These are phyloP conservation scores for Eleusine indica DNA, from an alignment of 176 grass and related monocot species.

Conservation along the genomic window DNA sequence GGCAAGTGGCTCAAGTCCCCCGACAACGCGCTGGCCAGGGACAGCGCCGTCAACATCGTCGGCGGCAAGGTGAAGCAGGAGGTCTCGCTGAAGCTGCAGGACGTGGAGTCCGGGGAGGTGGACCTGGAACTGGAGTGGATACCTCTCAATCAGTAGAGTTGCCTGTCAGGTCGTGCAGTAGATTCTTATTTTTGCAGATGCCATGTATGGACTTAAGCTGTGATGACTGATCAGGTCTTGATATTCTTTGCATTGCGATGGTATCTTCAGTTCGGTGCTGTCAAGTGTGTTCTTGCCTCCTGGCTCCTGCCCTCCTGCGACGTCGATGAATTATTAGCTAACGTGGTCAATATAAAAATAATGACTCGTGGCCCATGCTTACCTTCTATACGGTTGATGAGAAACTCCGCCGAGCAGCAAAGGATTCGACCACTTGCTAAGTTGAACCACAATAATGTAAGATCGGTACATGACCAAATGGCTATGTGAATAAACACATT, in stretches of 20 bases:
- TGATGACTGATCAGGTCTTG: background rate
- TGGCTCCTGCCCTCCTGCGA: too few relatives aligned
- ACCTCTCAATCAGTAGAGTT: slow-evolving; percentile 51
- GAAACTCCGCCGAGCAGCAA: too few relatives aligned
- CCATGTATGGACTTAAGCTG: background rate
- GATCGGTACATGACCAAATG: background rate
- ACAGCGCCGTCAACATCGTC: slow-evolving; percentile 53
- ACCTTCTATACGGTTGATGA: too few relatives aligned
- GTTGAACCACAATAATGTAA: background rate
- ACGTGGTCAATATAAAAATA: too few relatives aligned
- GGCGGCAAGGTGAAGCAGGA: slow-evolving; percentile 81
- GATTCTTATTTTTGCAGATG: background rate
- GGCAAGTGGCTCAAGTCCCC: slow-evolving; percentile 68
- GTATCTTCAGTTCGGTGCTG: too few relatives aligned
- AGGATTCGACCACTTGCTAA: too few relatives aligned
- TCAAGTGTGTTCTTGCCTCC: too few relatives aligned
- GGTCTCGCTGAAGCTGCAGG: slow-evolving; percentile 60
- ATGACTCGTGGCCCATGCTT: too few relatives aligned
- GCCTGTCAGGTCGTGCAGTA: background rate
- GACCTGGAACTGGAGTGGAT: slow-evolving; percentile 76
- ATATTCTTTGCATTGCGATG: background rate
- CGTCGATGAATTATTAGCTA: too few relatives aligned
- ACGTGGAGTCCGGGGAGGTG: slow-evolving; percentile 72
- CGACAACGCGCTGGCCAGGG: slow-evolving; percentile 62
- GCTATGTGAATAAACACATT: background rate